Conservation (phyloP, 2,329 filamentous ascomycete species). For the Colletotrichum destructivum region DNA sequence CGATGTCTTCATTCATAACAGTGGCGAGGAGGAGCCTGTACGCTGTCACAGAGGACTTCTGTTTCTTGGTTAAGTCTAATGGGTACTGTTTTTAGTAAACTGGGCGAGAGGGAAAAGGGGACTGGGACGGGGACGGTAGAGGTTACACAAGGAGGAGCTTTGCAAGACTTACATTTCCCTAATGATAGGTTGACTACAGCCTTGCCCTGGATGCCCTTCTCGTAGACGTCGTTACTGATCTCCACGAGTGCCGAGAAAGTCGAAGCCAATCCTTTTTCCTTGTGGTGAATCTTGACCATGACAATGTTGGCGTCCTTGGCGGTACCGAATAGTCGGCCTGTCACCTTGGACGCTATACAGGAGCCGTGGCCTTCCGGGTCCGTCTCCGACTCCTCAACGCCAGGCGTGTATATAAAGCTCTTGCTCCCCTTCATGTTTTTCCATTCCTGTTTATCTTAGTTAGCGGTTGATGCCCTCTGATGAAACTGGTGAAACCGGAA, state of each 20-base stretch:
- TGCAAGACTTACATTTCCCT: slow-evolving; percentile 1
- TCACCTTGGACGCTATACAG: slow-evolving; percentile 27
- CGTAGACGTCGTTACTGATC: slow-evolving; percentile 12
- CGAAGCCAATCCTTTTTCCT: not conserved
- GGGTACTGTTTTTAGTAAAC: not conserved
- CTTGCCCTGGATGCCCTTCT: slow-evolving; percentile 16
- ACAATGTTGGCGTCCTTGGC: slow-evolving; percentile 30
- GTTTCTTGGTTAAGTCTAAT: not conserved
- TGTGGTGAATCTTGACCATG: not conserved
- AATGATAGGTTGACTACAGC: slow-evolving; percentile 15
- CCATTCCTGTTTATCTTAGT: slow-evolving; percentile 19
- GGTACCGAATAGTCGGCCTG: slow-evolving; percentile 11
- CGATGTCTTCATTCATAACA: slow-evolving; percentile 28
- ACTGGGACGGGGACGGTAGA: too few species aligned
- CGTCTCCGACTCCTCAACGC: not conserved
- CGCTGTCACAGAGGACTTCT: not conserved
- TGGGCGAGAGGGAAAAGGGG: not conserved
- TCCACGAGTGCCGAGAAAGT: not conserved
- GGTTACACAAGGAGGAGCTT: too few species aligned
- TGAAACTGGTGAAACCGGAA: not conserved
- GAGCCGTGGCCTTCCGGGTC: slow-evolving; percentile 13
- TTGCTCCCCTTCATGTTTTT: not conserved
- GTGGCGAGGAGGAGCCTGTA: slow-evolving; percentile 9
- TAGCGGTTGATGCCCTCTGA: not conserved
- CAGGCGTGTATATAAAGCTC: slow-evolving; percentile 5